phyloP scores from a whole-genome alignment of 306 rosid genomes.

The Cicer cuneatum region DNA sequence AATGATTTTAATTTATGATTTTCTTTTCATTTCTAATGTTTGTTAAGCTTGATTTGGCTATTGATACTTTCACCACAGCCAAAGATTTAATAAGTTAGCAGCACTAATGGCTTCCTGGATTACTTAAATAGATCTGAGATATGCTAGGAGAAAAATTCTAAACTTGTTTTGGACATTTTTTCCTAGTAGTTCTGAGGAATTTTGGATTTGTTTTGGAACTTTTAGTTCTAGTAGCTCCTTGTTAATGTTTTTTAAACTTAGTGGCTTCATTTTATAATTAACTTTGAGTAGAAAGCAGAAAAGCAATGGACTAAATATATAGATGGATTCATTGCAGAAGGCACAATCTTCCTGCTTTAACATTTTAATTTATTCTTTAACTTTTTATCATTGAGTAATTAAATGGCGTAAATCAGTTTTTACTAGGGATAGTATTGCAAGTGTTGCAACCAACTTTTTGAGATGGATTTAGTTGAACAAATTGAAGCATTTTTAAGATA shows the following conservation, averaged over 20 bases:
- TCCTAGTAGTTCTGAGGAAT: neutral
- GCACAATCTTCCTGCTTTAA: neutral
- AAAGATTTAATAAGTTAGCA: slow-evolving; percentile 3
- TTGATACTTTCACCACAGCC: neutral
- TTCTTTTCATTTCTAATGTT: neutral
- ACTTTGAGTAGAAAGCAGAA: neutral
- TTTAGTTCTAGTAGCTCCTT: neutral
- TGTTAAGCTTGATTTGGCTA: slow-evolving; percentile 6
- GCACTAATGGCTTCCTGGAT: neutral
- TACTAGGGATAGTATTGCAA: slow-evolving; percentile 10
- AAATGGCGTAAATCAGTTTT: neutral
- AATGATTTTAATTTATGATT: neutral
- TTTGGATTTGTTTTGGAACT: neutral
- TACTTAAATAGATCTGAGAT: neutral
- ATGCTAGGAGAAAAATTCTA: neutral
- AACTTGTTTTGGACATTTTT: neutral
- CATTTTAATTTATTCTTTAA: slow-evolving; percentile 24
- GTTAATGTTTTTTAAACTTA: neutral
- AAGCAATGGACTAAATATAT: neutral
- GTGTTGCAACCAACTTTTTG: neutral
- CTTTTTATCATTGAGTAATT: slow-evolving; percentile 3
- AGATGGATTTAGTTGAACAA: slow-evolving; percentile 22
- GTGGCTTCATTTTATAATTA: slow-evolving; percentile 11
- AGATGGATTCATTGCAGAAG: neutral
- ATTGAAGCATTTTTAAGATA: slow-evolving; percentile 14